Percentiles rank a stretch among this genome's conserved stretches.
phyloP scores from a whole-genome alignment of 352 stramenopile genomes.

The Pythium aristosporum region DNA sequence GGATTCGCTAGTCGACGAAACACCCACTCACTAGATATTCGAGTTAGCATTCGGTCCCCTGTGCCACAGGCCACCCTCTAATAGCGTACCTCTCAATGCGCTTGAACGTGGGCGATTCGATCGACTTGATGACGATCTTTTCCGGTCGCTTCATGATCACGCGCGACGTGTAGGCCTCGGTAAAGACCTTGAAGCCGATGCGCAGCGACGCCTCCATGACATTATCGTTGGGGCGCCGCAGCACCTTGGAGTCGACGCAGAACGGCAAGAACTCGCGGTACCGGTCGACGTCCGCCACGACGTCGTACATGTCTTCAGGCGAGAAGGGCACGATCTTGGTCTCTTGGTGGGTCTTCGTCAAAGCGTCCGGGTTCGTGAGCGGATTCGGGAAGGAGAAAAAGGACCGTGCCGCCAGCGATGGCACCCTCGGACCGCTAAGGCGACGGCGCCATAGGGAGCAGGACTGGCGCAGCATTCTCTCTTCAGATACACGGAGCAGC shows the following conservation, averaged over 20 bases:
- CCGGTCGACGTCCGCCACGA: slow-evolving; percentile 67
- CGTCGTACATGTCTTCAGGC: slow-evolving; percentile 75
- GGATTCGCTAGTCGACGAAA: slow-evolving; percentile 49
- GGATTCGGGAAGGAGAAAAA: slow-evolving; percentile 68
- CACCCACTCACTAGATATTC: slow-evolving; percentile 43
- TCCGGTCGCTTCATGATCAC: slow-evolving; percentile 78
- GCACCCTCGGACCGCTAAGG: not conserved
- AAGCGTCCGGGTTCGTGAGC: slow-evolving; percentile 30
- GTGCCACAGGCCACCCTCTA: slow-evolving; percentile 1
- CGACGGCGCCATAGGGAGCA: slow-evolving; percentile 4
- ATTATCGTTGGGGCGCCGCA: slow-evolving; percentile 68
- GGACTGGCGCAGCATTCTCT: slow-evolving; percentile 24
- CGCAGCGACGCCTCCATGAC: slow-evolving; percentile 76
- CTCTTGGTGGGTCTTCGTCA: slow-evolving; percentile 74
- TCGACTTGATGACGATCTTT: slow-evolving; percentile 73
- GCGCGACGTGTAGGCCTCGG: slow-evolving; percentile 79
- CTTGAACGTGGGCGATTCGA: slow-evolving; percentile 86
- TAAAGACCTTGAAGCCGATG: slow-evolving; percentile 82
- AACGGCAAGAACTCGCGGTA: slow-evolving; percentile 83
- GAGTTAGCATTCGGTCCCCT: not conserved
- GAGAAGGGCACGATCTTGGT: slow-evolving; percentile 76
- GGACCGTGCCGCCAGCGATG: slow-evolving; percentile 11
- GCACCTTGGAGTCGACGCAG: slow-evolving; percentile 73
- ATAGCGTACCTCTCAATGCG: slow-evolving; percentile 70
- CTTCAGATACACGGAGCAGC: not conserved